Conservation (phyloP, 2,329 filamentous ascomycete genomes). For the Ceratocystis diversiconidia region DNA sequence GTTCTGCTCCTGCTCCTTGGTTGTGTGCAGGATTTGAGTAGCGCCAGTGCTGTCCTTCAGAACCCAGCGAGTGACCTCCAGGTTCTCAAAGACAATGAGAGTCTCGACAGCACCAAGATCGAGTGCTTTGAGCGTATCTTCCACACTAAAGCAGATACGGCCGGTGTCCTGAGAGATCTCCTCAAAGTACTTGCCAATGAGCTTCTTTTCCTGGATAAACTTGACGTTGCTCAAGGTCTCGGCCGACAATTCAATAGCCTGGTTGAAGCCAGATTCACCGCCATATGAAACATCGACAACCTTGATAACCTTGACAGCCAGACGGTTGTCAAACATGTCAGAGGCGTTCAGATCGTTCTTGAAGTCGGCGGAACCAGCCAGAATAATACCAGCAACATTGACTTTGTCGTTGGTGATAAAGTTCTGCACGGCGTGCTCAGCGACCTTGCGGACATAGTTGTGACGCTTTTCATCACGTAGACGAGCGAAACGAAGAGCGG, state of each 20-base stretch:
- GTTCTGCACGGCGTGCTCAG: conserved; percentile 94
- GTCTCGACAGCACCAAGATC: conserved; percentile 91
- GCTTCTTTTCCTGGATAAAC: conserved; percentile 99
- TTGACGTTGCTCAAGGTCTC: conserved; percentile 98
- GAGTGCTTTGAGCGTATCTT: conserved; percentile 91
- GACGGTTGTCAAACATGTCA: conserved; percentile 87
- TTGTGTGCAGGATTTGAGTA: conserved; percentile 72
- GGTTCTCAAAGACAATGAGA: conserved; percentile 91
- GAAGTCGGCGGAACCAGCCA: conserved; percentile 97
- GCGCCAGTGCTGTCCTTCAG: conserved; percentile 64
- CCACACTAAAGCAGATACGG: conserved; percentile 93
- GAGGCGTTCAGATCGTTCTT: conserved; percentile 98
- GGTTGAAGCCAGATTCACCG: conserved; percentile 99
- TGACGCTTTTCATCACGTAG: conserved; percentile 98
- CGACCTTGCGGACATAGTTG: conserved; percentile 99
- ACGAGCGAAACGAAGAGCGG: conserved; percentile 97
- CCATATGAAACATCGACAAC: conserved; percentile 98
- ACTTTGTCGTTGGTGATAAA: conserved; percentile 98
- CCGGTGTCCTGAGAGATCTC: conserved; percentile 97
- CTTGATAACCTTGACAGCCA: conserved; percentile 94
- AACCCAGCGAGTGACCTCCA: conserved; percentile 84
- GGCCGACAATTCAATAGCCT: conserved; percentile 87
- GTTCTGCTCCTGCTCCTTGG: conserved; percentile 60
- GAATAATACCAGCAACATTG: conserved; percentile 88
- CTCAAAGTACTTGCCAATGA: conserved; percentile 97